phyloP scores from a whole-genome alignment of 805 yeast species.

The Wickerhamomyces canadensis region DNA sequence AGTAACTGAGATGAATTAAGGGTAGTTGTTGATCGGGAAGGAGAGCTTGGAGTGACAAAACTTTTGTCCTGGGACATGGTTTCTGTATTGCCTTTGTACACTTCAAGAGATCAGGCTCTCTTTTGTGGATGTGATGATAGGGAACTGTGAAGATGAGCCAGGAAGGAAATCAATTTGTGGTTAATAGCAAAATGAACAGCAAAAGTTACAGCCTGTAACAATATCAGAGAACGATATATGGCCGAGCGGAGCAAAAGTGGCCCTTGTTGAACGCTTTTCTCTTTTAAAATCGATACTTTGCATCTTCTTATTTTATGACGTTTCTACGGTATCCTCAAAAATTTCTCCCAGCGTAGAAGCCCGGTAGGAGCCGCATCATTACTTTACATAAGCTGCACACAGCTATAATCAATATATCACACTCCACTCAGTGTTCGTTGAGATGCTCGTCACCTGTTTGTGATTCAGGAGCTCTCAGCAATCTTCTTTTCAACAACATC shows the following conservation, averaged over 20 bases:
- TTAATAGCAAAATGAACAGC: not conserved
- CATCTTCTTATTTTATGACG: not conserved
- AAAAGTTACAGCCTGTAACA: no score
- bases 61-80: conserved; percentile 18
- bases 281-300: no score
- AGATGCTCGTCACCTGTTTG: no score
- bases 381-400: not conserved
- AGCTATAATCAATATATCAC: no score
- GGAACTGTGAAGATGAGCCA: not conserved
- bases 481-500: conserved; percentile 55
- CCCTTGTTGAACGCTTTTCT: not conserved
- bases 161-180: not conserved
- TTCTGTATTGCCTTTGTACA: not conserved
- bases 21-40: conserved; percentile 27
- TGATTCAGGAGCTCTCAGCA: conserved; percentile 16
- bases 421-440: no score
- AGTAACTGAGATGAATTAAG: conserved; percentile 7
- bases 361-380: not conserved
- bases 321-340: conserved; percentile 1
- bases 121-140: not conserved
- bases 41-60: conserved; percentile 24
- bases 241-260: no score
- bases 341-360: no score
- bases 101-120: not conserved
- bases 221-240: no score